Conservation (phyloP, 1,284 basidiomycete species). For the Tremellales sp. region DNA sequence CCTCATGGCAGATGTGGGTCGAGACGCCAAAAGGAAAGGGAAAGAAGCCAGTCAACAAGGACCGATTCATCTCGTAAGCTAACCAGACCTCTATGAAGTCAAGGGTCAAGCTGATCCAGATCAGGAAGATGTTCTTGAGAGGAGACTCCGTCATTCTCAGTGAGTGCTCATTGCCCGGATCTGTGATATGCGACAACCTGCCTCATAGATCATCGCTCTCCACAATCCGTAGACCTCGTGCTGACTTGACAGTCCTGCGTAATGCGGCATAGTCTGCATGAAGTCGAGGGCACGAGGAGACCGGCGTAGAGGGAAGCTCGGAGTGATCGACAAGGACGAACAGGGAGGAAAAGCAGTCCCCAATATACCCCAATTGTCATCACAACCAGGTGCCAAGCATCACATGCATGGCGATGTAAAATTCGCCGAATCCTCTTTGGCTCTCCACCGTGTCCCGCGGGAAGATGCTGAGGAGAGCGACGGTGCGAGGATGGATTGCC, state of each 20-base stretch:
- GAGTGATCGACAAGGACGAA: too few species aligned
- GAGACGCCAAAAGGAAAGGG: slow-evolving; percentile 97
- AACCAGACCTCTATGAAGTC: slow-evolving; percentile 49
- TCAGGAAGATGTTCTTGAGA: slow-evolving; percentile 54
- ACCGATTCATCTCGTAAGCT: slow-evolving; percentile 99
- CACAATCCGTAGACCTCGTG: too few species aligned
- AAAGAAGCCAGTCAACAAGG: slow-evolving; percentile 98
- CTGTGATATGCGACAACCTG: neutral
- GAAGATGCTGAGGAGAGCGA: too few species aligned
- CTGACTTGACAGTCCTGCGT: slow-evolving; percentile 62
- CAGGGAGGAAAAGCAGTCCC: too few species aligned
- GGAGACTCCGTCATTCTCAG: slow-evolving; percentile 94
- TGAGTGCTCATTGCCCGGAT: slow-evolving; percentile 52
- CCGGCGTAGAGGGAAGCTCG: slow-evolving; percentile 1
- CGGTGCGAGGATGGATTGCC: too few species aligned
- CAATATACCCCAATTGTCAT: too few species aligned
- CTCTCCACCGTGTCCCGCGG: too few species aligned
- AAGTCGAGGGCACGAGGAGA: slow-evolving; percentile 3
- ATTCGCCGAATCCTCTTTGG: too few species aligned
- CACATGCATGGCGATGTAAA: slow-evolving; percentile 9
- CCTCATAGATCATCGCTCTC: too few species aligned
- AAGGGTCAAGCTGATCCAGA: slow-evolving; percentile 7
- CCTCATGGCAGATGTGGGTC: slow-evolving; percentile 82
- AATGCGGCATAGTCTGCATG: slow-evolving; percentile 73
- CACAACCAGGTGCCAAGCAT: too few species aligned